Base-by-base conservation (phyloP, 75 land plant genomes). In the Sequoiadendron giganteum region DNA sequence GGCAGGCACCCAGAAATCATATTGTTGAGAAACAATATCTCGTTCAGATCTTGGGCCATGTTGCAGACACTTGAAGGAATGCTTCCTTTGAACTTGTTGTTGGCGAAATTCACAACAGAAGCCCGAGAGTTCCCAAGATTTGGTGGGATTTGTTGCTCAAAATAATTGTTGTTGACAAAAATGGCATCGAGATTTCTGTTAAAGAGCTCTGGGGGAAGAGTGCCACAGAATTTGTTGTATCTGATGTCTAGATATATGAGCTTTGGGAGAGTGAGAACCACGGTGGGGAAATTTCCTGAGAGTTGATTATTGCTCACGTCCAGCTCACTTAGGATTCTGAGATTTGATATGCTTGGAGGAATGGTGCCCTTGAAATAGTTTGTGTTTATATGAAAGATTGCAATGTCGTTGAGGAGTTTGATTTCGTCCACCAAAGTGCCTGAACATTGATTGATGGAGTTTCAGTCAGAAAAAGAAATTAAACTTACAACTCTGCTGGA, bases 251-350 rank as follows among this genome's bases (percentile, higher is more conserved):
- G 86, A 84, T 93, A 98, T 2, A 85, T 70, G 81, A 98, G 94
- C 15, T 86, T 93, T 5, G 95, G 99, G 14, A 98, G 89, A 42
- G n/a, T 43, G 43, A 98, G 90, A 3, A 87, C 79, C 77, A 84
- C 87, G 2, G 39, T 18, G 0, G 99, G 99, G 79, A 97, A 97
- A 47, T 91, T 86, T 10, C 99, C 99, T 1, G 96, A 92, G 87
- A 97, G 89, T 10, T 61, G 83, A 90, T 97, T 97, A 91, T 96
- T 97, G 87, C 98, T 96, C 83, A 97, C 86, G 82, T 97, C 99
- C 5, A 97, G 91, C 90, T 97, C 99, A 16, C 87, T 87, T 39
- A 97, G 91, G 19, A 84, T 52, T 3, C 2, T 2, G 73, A 97
- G 88, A 28, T 89, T 75, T 16, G 56, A 87, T 88, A 95, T 93